Evolutionary conservation across 305 asterid genomes (phyloP), one percentile per base, ranked within the genome.

Genomic region (Fraxinus paxiana): DNA sequence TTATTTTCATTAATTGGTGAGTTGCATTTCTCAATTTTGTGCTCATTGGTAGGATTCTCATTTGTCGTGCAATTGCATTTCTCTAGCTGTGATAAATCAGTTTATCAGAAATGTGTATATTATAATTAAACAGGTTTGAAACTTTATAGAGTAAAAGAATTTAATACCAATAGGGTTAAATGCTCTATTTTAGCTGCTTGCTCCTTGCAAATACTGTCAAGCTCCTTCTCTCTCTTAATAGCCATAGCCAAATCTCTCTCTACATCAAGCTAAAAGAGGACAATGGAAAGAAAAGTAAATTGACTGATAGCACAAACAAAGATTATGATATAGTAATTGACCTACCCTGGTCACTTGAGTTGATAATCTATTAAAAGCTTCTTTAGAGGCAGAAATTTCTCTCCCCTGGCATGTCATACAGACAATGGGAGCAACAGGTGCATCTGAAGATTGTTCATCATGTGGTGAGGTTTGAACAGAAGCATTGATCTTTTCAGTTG

Each of bases 171-270:
- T 85, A 89, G 88, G 82, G 85, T 92, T 78, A 96, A 87, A 85
- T 85, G 85, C 87, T 94, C 92, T 43, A 96, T 92, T 87, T 89
- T 88, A 59, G 91, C 89, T 78, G 90, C 95, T 87, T 96, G 99
- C 56, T 94, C 95, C 86, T 85, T 83, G 80, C 99, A 96, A 20
- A 89, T 75, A 38, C 30, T 82, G 79, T 89, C 90, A 77, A 96
- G 97, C 79, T 92, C 93, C 86, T 89, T 86, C 79, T 89, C 94
- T 87, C 88, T 90, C 77, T 82, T 83, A 46, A 76, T 82, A 51
- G 88, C 86, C 82, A 75, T 76, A 46, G 80, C 65, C 76, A 88
- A 81, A 76, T 82, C 93, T 76, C 85, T 87, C 73, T 85, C 90
- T 63, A 78, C 6, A 75, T 90, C 94, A 96, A 93, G 80, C 70